Evolutionary conservation across 1,139 yeast species (phyloP).

Genomic region (Wickerhamomyces sp.): DNA sequence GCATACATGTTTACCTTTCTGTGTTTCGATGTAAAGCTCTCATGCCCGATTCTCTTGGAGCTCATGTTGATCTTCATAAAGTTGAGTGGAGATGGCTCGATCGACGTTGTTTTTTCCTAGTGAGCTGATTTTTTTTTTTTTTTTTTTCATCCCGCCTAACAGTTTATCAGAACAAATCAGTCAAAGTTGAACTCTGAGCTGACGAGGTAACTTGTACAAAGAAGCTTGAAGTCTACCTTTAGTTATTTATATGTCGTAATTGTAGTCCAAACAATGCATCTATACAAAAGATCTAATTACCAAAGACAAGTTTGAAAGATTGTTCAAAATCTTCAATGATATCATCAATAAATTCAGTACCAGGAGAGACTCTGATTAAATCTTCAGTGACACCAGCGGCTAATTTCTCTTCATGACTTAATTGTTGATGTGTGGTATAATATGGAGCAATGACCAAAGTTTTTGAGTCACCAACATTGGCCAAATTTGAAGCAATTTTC

Average conservation of each 20-base stretch:
- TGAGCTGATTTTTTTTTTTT: too few species aligned
- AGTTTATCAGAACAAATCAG: too few species aligned
- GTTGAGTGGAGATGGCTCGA: too few species aligned
- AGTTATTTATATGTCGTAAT: background rate
- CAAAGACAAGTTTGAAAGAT: slow-evolving; percentile 57
- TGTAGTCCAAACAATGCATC: background rate
- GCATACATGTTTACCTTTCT: too few species aligned
- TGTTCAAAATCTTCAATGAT: slow-evolving; percentile 83
- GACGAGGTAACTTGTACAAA: too few species aligned
- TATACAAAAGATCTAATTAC: slow-evolving; percentile 6
- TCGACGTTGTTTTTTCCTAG: too few species aligned
- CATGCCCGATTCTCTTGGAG: too few species aligned
- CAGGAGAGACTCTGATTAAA: slow-evolving; percentile 82
- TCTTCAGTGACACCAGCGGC: slow-evolving; percentile 86
- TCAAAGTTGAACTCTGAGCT: too few species aligned
- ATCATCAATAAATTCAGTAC: slow-evolving; percentile 87
- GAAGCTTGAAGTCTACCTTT: too few species aligned
- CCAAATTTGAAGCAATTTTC: slow-evolving; percentile 83
- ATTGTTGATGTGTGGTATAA: slow-evolving; percentile 93
- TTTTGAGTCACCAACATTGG: slow-evolving; percentile 95
- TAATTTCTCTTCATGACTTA: slow-evolving; percentile 71
- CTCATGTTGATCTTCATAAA: too few species aligned
- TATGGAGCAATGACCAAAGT: slow-evolving; percentile 94
- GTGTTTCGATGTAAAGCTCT: too few species aligned
- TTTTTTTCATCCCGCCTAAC: too few species aligned